Base-by-base conservation (phyloP, 768 basidiomycete species). In the Termitomyces heimii region DNA sequence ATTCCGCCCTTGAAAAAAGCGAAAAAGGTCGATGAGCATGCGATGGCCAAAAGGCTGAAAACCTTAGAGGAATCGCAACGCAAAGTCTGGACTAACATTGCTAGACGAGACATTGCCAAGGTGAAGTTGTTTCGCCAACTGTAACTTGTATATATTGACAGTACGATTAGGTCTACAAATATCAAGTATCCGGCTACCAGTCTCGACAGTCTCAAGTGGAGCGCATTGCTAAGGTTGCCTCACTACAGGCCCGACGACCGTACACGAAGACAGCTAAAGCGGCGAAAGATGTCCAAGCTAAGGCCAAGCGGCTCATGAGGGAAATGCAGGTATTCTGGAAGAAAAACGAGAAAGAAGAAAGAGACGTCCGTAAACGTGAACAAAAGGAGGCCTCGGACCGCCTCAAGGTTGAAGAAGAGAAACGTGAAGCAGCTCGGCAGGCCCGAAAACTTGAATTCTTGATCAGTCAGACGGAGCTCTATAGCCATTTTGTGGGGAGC, bases 281-380 rank as follows among this genome's bases (percentile, higher is more conserved):
- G 5, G 80, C 77, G 58, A 96, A 94, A 70, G 93, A 94, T 60
- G 76, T 84, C 2, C 92, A 94, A 68, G 83, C 84, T 20, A 92
- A 93, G 67, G 87, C 86, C 24, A 94, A 91, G 69, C 83, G 91
- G 40, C 76, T 95, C 39, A 92, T 93, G 89, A 85, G 94, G 29
- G 94, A 98, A 77, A 94, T 98, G 89, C 84, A 95, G 59, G 84
- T 94, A 20, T 94, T 95, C 73, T 97, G 94, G 94, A 95, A 92
- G 75, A 94, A 94, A 73, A 98, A 97, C 62, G 96, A 98, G 72
- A 94, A 94, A 66, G 94, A 96, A 70, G 96, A 98, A 72, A 78
- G 93, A 46, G 94, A 97, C 60, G 83, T 89, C 13, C 85, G 94
- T 61, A 93, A 91, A 71, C 90, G 90, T 50, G 94, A 95, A 64